These are phyloP conservation scores for Pythium apleroticum DNA, from an alignment of 352 stramenopile species.

Conservation along the genomic window DNA sequence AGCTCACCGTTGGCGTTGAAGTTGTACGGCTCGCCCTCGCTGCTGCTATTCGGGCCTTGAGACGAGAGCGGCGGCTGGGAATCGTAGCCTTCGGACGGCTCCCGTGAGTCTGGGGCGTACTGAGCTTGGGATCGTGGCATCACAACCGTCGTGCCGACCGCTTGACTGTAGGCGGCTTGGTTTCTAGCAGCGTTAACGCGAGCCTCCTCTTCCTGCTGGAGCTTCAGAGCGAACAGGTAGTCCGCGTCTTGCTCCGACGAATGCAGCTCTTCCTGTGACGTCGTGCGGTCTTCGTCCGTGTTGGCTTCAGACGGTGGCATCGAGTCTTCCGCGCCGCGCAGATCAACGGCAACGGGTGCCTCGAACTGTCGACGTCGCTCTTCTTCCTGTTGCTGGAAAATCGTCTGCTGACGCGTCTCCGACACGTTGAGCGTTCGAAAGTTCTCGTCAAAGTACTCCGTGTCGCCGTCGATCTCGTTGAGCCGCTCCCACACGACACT, in stretches of 20 bases:
- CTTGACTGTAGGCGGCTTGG: neutral
- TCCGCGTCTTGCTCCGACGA: conserved; percentile 49
- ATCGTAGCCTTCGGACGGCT: conserved; percentile 22
- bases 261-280: conserved; percentile 17
- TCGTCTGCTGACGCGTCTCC: conserved; percentile 66
- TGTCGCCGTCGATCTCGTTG: conserved; percentile 88
- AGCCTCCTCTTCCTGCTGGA: conserved; percentile 80
- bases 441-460: conserved; percentile 67
- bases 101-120: neutral
- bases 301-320: conserved; percentile 15
- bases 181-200: conserved; percentile 15
- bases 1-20: conserved; percentile 55
- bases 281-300: conserved; percentile 22
- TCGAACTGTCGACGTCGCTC: conserved; percentile 30
- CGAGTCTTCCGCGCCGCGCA: conserved; percentile 5
- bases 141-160: neutral
- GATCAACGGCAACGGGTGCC: neutral
- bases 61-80: conserved; percentile 20
- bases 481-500: conserved; percentile 95
- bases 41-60: conserved; percentile 26
- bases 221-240: conserved; percentile 64
- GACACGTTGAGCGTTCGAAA: conserved; percentile 67
- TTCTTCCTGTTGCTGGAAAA: conserved; percentile 62
- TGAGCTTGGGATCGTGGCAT: conserved; percentile 13
- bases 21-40: conserved; percentile 41